A percentile compares a stretch with the other conserved stretches of the same genome.
These are phyloP conservation scores for Coemansia sp. DNA, from an alignment of 192 early-diverging fungal species.

Conservation along the genomic window DNA sequence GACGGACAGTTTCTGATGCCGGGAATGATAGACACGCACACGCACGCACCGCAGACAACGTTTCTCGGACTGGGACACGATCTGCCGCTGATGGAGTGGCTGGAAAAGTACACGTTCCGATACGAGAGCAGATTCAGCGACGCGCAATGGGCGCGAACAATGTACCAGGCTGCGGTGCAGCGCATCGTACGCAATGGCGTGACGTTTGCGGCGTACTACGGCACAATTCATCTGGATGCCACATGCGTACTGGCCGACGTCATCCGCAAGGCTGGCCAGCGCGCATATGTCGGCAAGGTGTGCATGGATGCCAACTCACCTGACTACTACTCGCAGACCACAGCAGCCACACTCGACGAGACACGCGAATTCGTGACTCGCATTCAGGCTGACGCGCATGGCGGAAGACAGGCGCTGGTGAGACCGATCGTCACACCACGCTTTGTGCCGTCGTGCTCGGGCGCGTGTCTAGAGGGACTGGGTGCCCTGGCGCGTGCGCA, in stretches of 20 bases:
- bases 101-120: conserved; percentile 89
- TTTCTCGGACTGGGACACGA: conserved; percentile 89
- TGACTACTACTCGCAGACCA: conserved; percentile 73
- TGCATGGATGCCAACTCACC: conserved; percentile 93
- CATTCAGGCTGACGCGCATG: conserved; percentile 39
- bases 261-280: conserved; percentile 78
- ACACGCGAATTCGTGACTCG: conserved; percentile 72
- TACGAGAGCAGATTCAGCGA: conserved; percentile 74
- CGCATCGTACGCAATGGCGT: conserved; percentile 79
- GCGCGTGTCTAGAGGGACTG: conserved; percentile 66
- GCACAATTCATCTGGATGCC: conserved; percentile 81
- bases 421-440: conserved; percentile 89
- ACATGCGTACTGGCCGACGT: conserved; percentile 73
- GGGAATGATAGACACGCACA: conserved; percentile 92
- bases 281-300: conserved; percentile 93
- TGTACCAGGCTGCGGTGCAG: conserved; percentile 69
- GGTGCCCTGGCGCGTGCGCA: conserved; percentile 70
- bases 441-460: conserved; percentile 85
- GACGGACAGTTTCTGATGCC: conserved; percentile 78
- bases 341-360: conserved; percentile 62
- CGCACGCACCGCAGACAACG: conserved; percentile 90
- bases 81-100: conserved; percentile 86
- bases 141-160: conserved; percentile 61
- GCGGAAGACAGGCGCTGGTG: conserved; percentile 38
- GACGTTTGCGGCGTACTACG: conserved; percentile 90